Conservation (phyloP, 73 alveolate species). For the Urostyla sp. region DNA sequence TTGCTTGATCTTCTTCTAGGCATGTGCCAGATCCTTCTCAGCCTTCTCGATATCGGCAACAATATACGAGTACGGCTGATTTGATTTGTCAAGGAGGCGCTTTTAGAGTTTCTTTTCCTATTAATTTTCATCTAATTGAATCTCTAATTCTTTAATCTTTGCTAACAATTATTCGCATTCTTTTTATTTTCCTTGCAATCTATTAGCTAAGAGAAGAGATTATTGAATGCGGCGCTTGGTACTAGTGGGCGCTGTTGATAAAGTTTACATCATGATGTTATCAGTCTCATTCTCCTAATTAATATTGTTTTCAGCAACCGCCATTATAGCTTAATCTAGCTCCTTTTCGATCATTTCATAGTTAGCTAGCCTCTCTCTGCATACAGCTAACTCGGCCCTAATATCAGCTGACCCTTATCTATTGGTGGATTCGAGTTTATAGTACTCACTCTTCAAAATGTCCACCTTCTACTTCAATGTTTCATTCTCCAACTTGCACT, state of each 20-base stretch:
- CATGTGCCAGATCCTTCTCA: slow-evolving; percentile 50
- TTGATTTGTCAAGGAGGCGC: slow-evolving; percentile 75
- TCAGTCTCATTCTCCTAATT: slow-evolving; percentile 64
- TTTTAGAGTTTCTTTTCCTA: slow-evolving; percentile 71
- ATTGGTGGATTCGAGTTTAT: slow-evolving; percentile 74
- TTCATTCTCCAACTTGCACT: slow-evolving; percentile 81
- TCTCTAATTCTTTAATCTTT: slow-evolving; percentile 57
- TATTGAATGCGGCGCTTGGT: slow-evolving; percentile 88
- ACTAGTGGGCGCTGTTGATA: slow-evolving; percentile 86
- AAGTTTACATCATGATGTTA: slow-evolving; percentile 64
- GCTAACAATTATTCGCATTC: slow-evolving; percentile 71
- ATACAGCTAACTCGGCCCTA: slow-evolving; percentile 83
- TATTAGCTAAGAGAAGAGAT: slow-evolving; percentile 80
- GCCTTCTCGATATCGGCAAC: slow-evolving; percentile 67
- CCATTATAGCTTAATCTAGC: slow-evolving; percentile 87
- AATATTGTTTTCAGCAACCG: slow-evolving; percentile 74
- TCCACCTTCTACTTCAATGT: slow-evolving; percentile 78
- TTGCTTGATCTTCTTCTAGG: slow-evolving; percentile 69
- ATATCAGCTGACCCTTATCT: slow-evolving; percentile 77
- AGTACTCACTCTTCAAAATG: slow-evolving; percentile 83
- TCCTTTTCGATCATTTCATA: slow-evolving; percentile 91
- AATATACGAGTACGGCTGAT: slow-evolving; percentile 67
- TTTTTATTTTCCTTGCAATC: slow-evolving; percentile 81
- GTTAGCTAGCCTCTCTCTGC: slow-evolving; percentile 81
- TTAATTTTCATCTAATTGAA: slow-evolving; percentile 64